Evolutionary conservation across 768 basidiomycete species (phyloP), one percentile per base, ranked within the genome.

Genomic region (Russula sp.): DNA sequence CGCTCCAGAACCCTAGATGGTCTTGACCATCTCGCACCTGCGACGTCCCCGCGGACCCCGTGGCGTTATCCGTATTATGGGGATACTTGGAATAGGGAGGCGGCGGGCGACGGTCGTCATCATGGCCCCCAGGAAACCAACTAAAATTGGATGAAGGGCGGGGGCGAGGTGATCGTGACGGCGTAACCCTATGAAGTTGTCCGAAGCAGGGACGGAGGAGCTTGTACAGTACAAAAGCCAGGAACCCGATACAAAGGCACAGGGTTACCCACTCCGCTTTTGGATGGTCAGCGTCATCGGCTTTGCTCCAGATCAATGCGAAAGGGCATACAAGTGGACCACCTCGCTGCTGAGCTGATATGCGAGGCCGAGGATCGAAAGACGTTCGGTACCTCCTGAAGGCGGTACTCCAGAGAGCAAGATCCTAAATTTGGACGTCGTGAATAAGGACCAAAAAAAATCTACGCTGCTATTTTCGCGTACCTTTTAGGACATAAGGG

Each of bases 401-500:
- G 82, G 52, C 82, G 80, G 71, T 97, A 98, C 63, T 92, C 85
- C 57, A 98, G 77, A 7, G 86, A 87, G 73, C 94, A 98, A 16
- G 93, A 94, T 18, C 88, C 94, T 93, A 63, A 62, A 57, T 37
- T 51, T 6, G 11, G 42, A 11, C 16, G 20, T 56, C 39, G 10
- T 39, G 42, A 52, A 35, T 42, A 51, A 40, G 48, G 42, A 52
- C 56, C n/a, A n/a, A 18, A 62, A 37, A 20, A 50, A 32, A 22
- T 37, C 34, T 31, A 54, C 39, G 57, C 31, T 49, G 39, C 48
- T 37, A 16, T 20, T 31, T 4, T 27, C 9, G 47, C 75, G 39
- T 42, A 88, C 94, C 94, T 78, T 92, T 91, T 65, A 96, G 73
- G 14, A 98, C 90, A 72, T 86, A 84, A 1, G 84, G 79, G 75